Evolutionary conservation across 1,284 basidiomycete species (phyloP), one percentile per base, ranked within the genome.

Genomic region (Trametes pubescens): DNA sequence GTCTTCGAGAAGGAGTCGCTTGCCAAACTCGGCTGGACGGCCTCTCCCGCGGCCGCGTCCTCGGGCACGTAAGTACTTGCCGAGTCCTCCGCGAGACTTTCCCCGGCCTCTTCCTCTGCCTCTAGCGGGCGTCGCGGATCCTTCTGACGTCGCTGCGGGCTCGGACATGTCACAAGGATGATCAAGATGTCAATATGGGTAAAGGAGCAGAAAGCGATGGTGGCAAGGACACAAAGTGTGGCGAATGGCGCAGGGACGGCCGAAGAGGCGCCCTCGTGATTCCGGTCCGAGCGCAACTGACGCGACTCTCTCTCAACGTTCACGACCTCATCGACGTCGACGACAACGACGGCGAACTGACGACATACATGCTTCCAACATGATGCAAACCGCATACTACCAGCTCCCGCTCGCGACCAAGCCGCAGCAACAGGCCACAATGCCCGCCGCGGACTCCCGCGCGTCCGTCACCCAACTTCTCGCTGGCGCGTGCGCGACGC

Each of bases 11-110:
- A 86, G 62, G 10, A 91, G 78, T 13, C 88, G 84, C 70, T 82
- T 79, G 10, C 75, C 72, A 70, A 90, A 92, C 67, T 86, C 85
- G 60, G 90, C 88, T 8, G 87, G 85, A 53, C 88, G 84, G 6
- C 88, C 87, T 24, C 73, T 73, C 0, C 87, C 83, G 46, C 83
- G 79, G 2, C 86, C 86, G 49, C 88, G 78, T 21, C 90, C 88
- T 16, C 87, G 78, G 16, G 90, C 88, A 46, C 89, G 85, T 37
- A 91, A 80, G 71, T 88, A 90, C 76, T 92, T 92, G 1, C 90
- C 90, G 8, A 87, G 76, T 0, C 90, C 89, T 10, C 90, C 90
- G 60, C 89, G 82, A 51, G 86, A 86, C 69, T 82, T 85, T 22
- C 85, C 83, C 66, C 83, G 74, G 0, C 84, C 85, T 62, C 86